These are phyloP conservation scores for Eleusine indica DNA, from an alignment of 176 grass and related monocot genomes.

Conservation along the genomic window DNA sequence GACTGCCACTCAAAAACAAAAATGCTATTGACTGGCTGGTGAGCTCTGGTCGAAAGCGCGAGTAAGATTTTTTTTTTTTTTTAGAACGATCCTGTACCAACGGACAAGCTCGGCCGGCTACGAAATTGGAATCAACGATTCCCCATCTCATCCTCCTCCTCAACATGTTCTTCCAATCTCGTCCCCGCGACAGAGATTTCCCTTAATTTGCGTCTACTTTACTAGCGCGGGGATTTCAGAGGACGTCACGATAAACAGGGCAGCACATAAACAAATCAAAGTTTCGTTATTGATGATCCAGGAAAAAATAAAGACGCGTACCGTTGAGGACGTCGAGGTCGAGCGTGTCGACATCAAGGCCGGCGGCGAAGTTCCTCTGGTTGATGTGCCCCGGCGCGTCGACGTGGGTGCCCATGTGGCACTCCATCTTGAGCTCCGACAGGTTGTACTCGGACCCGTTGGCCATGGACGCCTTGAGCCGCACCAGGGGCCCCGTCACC, in stretches of 20 bases:
- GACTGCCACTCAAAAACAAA: background rate
- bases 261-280: background rate
- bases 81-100: background rate
- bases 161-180: background rate
- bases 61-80: background rate
- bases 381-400: constrained; percentile 69
- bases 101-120: background rate
- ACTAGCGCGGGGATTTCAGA: background rate
- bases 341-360: constrained; percentile 72
- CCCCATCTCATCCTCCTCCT: background rate
- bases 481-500: constrained; percentile 44
- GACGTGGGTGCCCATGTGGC: constrained; percentile 71
- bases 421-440: constrained; percentile 60
- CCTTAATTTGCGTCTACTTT: background rate
- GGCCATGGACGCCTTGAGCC: constrained; percentile 65
- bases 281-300: background rate
- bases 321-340: constrained; percentile 83
- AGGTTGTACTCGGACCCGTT: constrained; percentile 70
- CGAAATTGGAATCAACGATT: background rate
- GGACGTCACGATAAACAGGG: background rate
- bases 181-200: background rate
- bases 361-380: constrained; percentile 59
- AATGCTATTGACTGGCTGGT: background rate
- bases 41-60: background rate
- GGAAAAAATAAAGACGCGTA: background rate